A percentile compares a stretch with the other conserved stretches of the same genome.
These are phyloP conservation scores for Leccinum subgranulosum DNA, from an alignment of 768 basidiomycete genomes.

Conservation along the genomic window DNA sequence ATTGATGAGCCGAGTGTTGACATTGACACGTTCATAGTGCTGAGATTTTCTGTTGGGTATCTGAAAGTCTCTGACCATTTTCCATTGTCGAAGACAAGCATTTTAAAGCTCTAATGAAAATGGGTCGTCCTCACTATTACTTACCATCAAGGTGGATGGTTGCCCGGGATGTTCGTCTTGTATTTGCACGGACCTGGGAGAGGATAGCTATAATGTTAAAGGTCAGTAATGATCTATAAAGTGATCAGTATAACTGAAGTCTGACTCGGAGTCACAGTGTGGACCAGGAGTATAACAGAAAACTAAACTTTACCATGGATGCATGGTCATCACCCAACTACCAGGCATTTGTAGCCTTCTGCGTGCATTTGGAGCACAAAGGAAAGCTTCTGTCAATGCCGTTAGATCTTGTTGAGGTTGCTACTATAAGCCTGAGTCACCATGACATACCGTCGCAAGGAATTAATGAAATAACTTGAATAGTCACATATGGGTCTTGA, in stretches of 20 bases:
- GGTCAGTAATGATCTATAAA: too few relatives aligned
- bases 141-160: neutral
- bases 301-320: neutral
- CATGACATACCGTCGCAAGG: too few relatives aligned
- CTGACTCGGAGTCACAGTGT: too few relatives aligned
- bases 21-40: too few relatives aligned
- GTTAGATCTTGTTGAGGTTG: neutral
- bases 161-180: neutral
- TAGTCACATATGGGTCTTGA: too few relatives aligned
- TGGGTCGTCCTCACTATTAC: neutral
- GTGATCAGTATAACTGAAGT: too few relatives aligned
- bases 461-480: too few relatives aligned
- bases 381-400: neutral
- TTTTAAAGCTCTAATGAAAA: too few relatives aligned
- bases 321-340: neutral
- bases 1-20: too few relatives aligned
- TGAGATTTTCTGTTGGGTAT: too few relatives aligned
- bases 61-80: too few relatives aligned
- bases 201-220: neutral
- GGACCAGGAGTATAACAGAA: neutral
- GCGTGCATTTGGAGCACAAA: neutral
- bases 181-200: neutral
- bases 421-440: neutral
- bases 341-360: neutral
- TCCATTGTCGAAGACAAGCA: too few relatives aligned